Evolutionary conservation across 176 grass and related monocot species (phyloP).

Genomic region (Leersia perrieri): DNA sequence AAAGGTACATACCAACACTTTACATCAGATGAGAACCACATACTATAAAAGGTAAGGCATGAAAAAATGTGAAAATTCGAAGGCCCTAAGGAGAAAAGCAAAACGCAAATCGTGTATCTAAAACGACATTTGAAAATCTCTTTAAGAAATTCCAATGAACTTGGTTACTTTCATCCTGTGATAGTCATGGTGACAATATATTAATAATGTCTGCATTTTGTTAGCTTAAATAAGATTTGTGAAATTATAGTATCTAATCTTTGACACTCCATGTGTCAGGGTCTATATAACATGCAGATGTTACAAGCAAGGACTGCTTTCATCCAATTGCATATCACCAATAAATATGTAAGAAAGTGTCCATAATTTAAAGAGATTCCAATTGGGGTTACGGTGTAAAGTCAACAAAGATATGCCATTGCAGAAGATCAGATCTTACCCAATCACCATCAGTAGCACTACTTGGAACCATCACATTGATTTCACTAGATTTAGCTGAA

Average conservation of each 20-base stretch:
- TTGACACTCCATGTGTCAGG: background rate
- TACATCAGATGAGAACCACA: background rate
- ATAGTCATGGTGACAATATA: background rate
- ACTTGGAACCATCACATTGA: slow-evolving; percentile 82
- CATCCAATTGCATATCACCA: background rate
- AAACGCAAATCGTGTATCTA: background rate
- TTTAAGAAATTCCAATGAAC: background rate
- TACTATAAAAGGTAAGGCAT: background rate
- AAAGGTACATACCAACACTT: background rate
- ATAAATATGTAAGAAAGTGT: background rate
- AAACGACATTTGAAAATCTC: background rate
- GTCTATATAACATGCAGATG: background rate
- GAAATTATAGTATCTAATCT: background rate
- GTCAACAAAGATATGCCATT: background rate
- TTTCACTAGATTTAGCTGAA: slow-evolving; percentile 97
- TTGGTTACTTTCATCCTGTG: background rate
- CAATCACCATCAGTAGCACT: slow-evolving; percentile 62
- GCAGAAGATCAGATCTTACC: slow-evolving; percentile 47
- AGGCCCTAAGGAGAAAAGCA: too few relatives aligned
- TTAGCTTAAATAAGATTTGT: background rate
- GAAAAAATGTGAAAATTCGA: background rate
- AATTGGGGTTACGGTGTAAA: background rate
- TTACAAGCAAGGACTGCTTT: background rate
- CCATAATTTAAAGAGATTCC: slow-evolving; percentile 1
- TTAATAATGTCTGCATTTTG: background rate